Conservation (phyloP, 768 basidiomycete genomes). For the Hydnomerulius pinastri region DNA sequence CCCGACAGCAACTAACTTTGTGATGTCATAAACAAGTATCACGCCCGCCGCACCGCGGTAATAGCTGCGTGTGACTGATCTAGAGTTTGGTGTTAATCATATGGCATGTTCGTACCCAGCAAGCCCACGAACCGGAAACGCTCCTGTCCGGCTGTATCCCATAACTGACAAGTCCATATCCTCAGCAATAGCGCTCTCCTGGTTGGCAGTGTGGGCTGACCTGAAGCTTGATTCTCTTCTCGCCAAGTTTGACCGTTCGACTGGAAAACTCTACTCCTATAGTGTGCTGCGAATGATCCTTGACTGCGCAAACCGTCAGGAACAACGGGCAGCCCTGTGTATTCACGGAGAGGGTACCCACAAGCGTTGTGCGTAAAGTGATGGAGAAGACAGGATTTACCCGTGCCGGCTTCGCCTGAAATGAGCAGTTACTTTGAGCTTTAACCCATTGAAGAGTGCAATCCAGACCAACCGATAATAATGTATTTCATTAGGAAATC, state of each 20-base stretch:
- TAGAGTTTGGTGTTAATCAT: constrained; percentile 31
- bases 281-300: constrained; percentile 95
- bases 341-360: constrained; percentile 42
- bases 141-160: constrained; percentile 98
- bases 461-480: constrained; percentile 70
- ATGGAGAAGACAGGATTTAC: constrained; percentile 95
- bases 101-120: constrained; percentile 6
- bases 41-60: constrained; percentile 94
- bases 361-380: constrained; percentile 96
- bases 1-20: constrained; percentile 52
- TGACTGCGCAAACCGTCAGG: constrained; percentile 59
- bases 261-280: constrained; percentile 99
- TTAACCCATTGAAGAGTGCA: constrained; percentile 5
- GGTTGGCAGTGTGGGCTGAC: constrained; percentile 42
- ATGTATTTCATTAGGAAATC: constrained; percentile 99
- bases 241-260: constrained; percentile 87
- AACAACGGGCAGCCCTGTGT: too few species aligned
- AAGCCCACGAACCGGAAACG: constrained; percentile 67
- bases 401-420: constrained; percentile 92
- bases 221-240: constrained; percentile 95
- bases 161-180: constrained; percentile 56
- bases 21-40: constrained; percentile 92
- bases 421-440: constrained; percentile 5
- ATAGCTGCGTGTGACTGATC: constrained; percentile 92
- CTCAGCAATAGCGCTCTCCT: constrained; percentile 11